Base-by-base conservation (phyloP, 306 rosid genomes). In the Malus asiatica region DNA sequence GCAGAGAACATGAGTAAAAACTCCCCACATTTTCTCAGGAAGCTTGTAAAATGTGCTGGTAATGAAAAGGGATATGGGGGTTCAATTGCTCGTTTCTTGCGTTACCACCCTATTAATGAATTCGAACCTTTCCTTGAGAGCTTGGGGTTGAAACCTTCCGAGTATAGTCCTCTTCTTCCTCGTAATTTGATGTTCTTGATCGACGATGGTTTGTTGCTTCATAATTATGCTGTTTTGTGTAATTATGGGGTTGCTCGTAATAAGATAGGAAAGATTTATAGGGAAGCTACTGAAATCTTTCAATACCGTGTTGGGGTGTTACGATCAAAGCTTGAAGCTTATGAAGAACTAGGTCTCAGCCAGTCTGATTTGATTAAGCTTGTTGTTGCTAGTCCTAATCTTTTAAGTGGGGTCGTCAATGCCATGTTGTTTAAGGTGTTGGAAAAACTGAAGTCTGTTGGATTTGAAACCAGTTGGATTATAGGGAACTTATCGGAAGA, bases 61-160 rank as follows among this genome's bases (percentile, higher is more conserved):
- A 63, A 30, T 51, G 74, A 20, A 10, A 74, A 59, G 10, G 83
- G 79, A 40, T 60, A 80, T 10, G 87, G 75, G 52, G 59, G 82
- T 45, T 84, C 86, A 8, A 57, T 89, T 61, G 12, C 88, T 9
- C 81, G 97, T 33, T 82, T 86, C 48, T 79, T 93, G 51, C 79
- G 93, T 33, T 89, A 91, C 68, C 89, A 93, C 74, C 98, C 98
- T 11, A 80, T 93, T 76, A 93, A 93, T 61, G 98, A 93, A 68
- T 93, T 93, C 40, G 97, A 91, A 64, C 96, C 93, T 59, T 93
- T 93, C 73, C 87, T 93, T 46, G 98, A 93, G 85, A 91, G 96
- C 80, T 64, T 83, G 71, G 98, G 97, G 7, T 84, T 93, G 79
- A 84, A 83, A 66, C 93, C 96, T 78, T 83, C 83, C 0, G 96